phyloP scores from a whole-genome alignment of 371 early-diverging fungal species.

The Caulochytrium protostelioides region DNA sequence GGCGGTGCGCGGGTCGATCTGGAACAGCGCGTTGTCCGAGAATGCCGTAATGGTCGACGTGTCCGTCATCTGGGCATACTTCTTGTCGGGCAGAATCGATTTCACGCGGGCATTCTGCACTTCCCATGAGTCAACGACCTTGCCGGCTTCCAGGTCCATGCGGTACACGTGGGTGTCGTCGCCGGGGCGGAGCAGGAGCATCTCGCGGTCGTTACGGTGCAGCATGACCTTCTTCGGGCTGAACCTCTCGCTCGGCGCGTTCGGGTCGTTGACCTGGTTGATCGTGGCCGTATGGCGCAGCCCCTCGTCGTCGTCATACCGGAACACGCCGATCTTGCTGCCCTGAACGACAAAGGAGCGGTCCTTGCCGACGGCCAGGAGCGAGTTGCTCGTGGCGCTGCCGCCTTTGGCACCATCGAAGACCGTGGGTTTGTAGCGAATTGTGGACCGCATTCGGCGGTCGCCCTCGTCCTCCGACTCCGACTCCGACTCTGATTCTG shows the following conservation, averaged over 20 bases:
- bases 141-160: conserved; percentile 76
- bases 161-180: conserved; percentile 47
- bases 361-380: conserved; percentile 48
- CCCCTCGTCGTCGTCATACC: conserved; percentile 37
- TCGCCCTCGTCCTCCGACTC: too few species aligned
- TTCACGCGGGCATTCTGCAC: conserved; percentile 38
- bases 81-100: conserved; percentile 48
- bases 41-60: conserved; percentile 59
- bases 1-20: conserved; percentile 69
- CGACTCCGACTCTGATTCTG: too few species aligned
- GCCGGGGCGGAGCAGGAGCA: conserved; percentile 45
- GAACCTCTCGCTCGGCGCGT: conserved; percentile 5
- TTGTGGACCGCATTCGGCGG: too few species aligned
- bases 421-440: too few species aligned
- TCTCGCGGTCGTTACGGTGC: conserved; percentile 49
- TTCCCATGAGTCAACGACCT: conserved; percentile 81
- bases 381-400: too few species aligned
- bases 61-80: conserved; percentile 47
- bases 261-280: conserved; percentile 5
- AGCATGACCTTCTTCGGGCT: conserved; percentile 35
- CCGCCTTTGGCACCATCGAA: too few species aligned
- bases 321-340: conserved; percentile 58
- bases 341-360: conserved; percentile 74
- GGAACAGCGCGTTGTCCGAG: conserved; percentile 55
- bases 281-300: conserved; percentile 48